Percentiles rank a stretch among this genome's conserved stretches.
phyloP scores from a whole-genome alignment of 768 basidiomycete genomes.

The Rhodotorula graminis region DNA sequence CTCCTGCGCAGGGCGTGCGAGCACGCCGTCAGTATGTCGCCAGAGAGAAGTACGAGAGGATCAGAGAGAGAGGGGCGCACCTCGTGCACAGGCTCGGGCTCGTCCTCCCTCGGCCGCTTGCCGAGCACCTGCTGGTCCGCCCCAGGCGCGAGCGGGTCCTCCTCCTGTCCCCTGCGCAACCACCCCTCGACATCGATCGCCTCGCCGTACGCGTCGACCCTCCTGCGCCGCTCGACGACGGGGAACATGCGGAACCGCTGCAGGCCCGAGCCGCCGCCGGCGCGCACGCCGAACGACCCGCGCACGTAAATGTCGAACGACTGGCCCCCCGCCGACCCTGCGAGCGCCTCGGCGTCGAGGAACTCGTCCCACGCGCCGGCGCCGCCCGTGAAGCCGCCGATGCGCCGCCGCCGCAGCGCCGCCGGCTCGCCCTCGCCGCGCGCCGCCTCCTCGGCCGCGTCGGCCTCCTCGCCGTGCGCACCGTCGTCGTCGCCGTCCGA shows the following conservation, averaged over 20 bases:
- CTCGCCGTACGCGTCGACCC: conserved; percentile 94
- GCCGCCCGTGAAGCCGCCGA: conserved; percentile 12
- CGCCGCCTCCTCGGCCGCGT: conserved; percentile 47
- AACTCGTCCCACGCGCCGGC: conserved; percentile 36
- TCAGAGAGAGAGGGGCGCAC: neutral
- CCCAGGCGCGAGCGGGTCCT: conserved; percentile 70
- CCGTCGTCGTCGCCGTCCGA: conserved; percentile 52
- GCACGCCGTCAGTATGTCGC: neutral
- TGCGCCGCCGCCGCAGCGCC: conserved; percentile 23
- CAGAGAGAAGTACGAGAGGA: too few species aligned
- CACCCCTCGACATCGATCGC: conserved; percentile 92
- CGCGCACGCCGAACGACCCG: conserved; percentile 20
- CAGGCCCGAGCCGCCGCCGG: conserved; percentile 1
- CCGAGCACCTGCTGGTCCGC: conserved; percentile 61
- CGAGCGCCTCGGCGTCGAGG: conserved; percentile 13
- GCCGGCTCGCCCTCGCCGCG: conserved; percentile 44
- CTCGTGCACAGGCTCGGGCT: conserved; percentile 7
- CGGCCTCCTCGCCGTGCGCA: conserved; percentile 55
- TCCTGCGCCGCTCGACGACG: conserved; percentile 82
- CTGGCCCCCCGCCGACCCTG: conserved; percentile 52
- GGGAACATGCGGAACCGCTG: conserved; percentile 92
- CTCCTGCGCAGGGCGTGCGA: neutral
- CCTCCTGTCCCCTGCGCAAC: conserved; percentile 80
- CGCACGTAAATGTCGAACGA: conserved; percentile 87
- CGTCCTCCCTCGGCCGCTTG: conserved; percentile 56